Conservation (phyloP, 306 rosid species). For the Hippophae gyantsensis region DNA sequence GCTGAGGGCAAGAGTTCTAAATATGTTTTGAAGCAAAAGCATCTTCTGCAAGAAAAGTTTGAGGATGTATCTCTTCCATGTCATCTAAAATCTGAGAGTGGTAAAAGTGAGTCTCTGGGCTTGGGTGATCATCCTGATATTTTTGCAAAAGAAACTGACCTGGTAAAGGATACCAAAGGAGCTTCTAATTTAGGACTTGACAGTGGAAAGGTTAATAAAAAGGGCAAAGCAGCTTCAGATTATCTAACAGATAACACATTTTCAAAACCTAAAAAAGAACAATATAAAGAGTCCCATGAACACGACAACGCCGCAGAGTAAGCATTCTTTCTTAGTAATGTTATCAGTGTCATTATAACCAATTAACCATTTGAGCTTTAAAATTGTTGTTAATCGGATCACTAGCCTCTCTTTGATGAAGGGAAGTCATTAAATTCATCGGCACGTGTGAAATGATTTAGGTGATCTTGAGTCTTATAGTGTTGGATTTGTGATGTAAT, state of each 20-base stretch:
- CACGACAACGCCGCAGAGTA: conserved; percentile 33
- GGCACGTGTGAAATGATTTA: background rate
- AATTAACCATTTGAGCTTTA: background rate
- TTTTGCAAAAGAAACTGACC: conserved; percentile 12
- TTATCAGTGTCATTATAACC: background rate
- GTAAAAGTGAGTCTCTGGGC: conserved; percentile 19
- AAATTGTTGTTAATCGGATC: background rate
- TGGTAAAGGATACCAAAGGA: conserved; percentile 9
- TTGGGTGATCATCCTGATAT: conserved; percentile 10
- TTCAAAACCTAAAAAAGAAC: conserved; percentile 22
- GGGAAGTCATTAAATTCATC: background rate
- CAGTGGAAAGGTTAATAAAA: conserved; percentile 18
- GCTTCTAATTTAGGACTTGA: conserved; percentile 18
- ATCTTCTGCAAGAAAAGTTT: conserved; percentile 21
- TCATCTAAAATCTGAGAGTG: conserved; percentile 20
- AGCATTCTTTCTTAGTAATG: conserved; percentile 21
- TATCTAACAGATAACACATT: conserved; percentile 23
- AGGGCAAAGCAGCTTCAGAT: conserved; percentile 15
- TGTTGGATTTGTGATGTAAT: background rate
- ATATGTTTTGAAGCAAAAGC: conserved; percentile 19
- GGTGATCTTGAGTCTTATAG: background rate
- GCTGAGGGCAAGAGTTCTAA: conserved; percentile 19
- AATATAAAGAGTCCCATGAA: conserved; percentile 19
- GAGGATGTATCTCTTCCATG: conserved; percentile 19
- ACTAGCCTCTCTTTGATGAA: background rate